phyloP scores from a whole-genome alignment of 768 basidiomycete genomes.

The Mrakia gelida region DNA sequence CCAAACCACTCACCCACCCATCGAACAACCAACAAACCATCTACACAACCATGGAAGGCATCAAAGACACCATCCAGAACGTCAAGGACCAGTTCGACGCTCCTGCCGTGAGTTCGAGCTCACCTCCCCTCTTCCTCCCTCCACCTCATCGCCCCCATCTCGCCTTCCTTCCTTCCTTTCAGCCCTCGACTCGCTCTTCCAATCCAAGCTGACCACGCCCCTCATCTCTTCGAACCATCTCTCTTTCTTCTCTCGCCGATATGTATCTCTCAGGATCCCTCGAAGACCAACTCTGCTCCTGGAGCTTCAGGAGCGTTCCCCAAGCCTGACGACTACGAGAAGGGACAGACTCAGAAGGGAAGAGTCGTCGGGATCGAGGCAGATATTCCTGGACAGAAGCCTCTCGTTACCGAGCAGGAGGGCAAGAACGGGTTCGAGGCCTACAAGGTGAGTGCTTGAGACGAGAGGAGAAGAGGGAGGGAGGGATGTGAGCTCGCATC shows the following conservation, averaged over 20 bases:
- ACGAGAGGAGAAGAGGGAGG: too few relatives aligned
- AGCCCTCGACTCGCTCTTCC: background rate
- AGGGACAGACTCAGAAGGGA: slow-evolving; percentile 16
- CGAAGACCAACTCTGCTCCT: background rate
- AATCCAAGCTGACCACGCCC: background rate
- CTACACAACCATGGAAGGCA: background rate
- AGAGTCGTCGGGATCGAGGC: slow-evolving; percentile 33
- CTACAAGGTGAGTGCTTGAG: slow-evolving; percentile 37
- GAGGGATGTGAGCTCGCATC: too few relatives aligned
- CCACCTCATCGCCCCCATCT: background rate
- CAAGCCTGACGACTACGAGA: slow-evolving; percentile 25
- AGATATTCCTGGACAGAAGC: slow-evolving; percentile 40
- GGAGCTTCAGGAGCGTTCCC: background rate
- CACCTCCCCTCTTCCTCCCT: background rate
- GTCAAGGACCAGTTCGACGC: slow-evolving; percentile 1
- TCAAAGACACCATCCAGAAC: background rate
- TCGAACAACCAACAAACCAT: background rate
- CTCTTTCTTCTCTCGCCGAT: background rate
- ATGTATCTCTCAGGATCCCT: background rate
- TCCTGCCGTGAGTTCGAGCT: background rate
- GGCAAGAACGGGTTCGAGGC: slow-evolving; percentile 41
- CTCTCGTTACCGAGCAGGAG: slow-evolving; percentile 41
- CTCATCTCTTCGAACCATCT: background rate
- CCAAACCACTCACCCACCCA: background rate
- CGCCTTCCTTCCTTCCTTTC: background rate